Conservation (phyloP, 2,329 filamentous ascomycete species). For the Apiospora sp. region DNA sequence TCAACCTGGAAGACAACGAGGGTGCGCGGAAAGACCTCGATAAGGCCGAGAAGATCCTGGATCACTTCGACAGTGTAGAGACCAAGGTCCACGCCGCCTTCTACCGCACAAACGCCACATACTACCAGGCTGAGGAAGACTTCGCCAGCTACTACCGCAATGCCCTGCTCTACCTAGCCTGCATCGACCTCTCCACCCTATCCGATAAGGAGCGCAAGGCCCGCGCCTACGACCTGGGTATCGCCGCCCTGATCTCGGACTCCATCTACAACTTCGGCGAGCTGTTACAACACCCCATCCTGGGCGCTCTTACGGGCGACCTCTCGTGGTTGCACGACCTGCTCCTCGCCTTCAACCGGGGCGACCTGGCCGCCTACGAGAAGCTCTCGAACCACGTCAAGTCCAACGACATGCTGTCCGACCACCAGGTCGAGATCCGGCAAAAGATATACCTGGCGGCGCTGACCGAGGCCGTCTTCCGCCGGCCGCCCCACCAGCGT, state of each 20-base stretch:
- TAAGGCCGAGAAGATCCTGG: conserved; percentile 84
- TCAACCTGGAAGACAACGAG: conserved; percentile 80
- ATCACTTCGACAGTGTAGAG: conserved; percentile 93
- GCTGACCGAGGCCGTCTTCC: conserved; percentile 95
- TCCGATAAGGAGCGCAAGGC: conserved; percentile 77
- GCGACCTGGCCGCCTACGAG: conserved; percentile 89
- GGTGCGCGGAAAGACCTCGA: conserved; percentile 87
- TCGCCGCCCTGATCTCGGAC: conserved; percentile 91
- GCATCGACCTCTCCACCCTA: conserved; percentile 83
- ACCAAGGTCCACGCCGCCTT: conserved; percentile 95
- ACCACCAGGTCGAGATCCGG: conserved; percentile 85
- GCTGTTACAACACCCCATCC: conserved; percentile 95
- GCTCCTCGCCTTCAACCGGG: conserved; percentile 97
- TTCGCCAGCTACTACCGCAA: conserved; percentile 98
- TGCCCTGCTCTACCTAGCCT: conserved; percentile 95
- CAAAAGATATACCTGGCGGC: conserved; percentile 99
- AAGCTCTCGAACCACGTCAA: conserved; percentile 81
- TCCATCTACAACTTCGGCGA: conserved; percentile 99
- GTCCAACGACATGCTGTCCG: conserved; percentile 79
- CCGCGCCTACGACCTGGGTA: conserved; percentile 90
- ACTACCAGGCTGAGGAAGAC: conserved; percentile 92
- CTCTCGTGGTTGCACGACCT: conserved; percentile 92
- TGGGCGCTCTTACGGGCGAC: conserved; percentile 81
- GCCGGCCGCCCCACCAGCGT: conserved; percentile 92
- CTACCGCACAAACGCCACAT: conserved; percentile 93